phyloP scores from a whole-genome alignment of 371 early-diverging fungal species.

The Circinella minor region DNA sequence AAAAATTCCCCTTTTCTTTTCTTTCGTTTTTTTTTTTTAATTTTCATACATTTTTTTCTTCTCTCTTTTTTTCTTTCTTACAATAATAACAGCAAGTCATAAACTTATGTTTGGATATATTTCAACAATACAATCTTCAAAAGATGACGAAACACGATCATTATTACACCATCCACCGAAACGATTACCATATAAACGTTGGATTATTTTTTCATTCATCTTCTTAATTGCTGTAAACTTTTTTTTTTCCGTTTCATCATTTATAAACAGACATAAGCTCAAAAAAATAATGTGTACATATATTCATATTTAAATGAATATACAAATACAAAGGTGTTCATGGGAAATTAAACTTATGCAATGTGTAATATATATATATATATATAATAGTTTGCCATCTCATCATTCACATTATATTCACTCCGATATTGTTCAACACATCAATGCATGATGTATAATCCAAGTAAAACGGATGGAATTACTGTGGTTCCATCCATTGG shows the following conservation, averaged over 20 bases:
- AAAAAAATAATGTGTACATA: too few relatives aligned
- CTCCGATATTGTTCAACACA: conserved; percentile 12
- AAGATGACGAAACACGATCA: not conserved
- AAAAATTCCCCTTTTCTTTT: not conserved
- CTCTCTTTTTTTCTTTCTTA: not conserved
- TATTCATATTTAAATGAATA: not conserved
- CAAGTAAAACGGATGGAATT: not conserved
- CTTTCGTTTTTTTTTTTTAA: not conserved
- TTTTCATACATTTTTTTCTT: not conserved
- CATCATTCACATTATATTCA: conserved; percentile 6
- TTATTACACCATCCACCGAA: conserved; percentile 2
- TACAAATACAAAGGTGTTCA: not conserved
- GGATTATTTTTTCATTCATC: not conserved
- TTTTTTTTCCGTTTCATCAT: not conserved
- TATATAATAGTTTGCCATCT: not conserved
- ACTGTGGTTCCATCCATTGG: conserved; percentile 16
- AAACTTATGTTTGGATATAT: not conserved
- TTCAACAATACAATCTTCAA: not conserved
- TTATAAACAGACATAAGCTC: too few relatives aligned
- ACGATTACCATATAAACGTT: conserved; percentile 1
- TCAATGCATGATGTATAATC: conserved; percentile 2
- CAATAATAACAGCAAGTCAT: too few relatives aligned
- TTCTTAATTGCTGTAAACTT: conserved; percentile 4
- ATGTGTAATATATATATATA: not conserved
- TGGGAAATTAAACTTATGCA: too few relatives aligned